Evolutionary conservation across 2,329 filamentous ascomycete species (phyloP).

Genomic region (Aureobasidium lini): DNA sequence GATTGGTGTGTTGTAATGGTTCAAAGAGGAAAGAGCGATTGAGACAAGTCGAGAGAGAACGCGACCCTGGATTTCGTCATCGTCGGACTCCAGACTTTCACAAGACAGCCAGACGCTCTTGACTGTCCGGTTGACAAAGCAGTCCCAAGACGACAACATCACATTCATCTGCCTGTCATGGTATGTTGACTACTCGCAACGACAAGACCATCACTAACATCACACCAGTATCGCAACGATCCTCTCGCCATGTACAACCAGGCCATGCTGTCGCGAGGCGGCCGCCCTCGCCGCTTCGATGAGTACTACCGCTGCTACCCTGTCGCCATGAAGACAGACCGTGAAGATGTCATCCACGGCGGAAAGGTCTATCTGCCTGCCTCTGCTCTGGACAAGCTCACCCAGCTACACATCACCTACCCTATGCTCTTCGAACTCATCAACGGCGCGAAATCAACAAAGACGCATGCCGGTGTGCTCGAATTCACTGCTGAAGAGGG

Average conservation of each 20-base stretch:
- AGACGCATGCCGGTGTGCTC: constrained; percentile 88
- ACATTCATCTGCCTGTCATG: background rate
- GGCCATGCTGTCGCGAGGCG: constrained; percentile 44
- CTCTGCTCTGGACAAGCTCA: constrained; percentile 93
- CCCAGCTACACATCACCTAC: constrained; percentile 91
- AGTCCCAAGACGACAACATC: background rate
- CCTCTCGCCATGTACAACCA: constrained; percentile 47
- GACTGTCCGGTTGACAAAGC: background rate
- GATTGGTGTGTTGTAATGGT: background rate
- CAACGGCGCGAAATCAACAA: constrained; percentile 71
- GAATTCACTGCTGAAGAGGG: constrained; percentile 98
- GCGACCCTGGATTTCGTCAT: background rate
- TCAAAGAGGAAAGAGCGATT: background rate
- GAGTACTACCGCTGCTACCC: constrained; percentile 99
- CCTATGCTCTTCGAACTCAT: constrained; percentile 94
- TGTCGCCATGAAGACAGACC: constrained; percentile 83
- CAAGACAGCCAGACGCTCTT: background rate
- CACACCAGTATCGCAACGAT: constrained; percentile 40
- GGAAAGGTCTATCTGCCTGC: constrained; percentile 98
- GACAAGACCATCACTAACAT: background rate
- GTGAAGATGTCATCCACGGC: constrained; percentile 86
- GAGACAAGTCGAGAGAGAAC: background rate
- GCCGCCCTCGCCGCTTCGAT: constrained; percentile 72
- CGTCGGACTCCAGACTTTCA: constrained; percentile 1
- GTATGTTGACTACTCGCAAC: background rate